Evolutionary conservation across 371 early-diverging fungal genomes (phyloP), one percentile per base, ranked within the genome.

Genomic region (Mucor saturninus): DNA sequence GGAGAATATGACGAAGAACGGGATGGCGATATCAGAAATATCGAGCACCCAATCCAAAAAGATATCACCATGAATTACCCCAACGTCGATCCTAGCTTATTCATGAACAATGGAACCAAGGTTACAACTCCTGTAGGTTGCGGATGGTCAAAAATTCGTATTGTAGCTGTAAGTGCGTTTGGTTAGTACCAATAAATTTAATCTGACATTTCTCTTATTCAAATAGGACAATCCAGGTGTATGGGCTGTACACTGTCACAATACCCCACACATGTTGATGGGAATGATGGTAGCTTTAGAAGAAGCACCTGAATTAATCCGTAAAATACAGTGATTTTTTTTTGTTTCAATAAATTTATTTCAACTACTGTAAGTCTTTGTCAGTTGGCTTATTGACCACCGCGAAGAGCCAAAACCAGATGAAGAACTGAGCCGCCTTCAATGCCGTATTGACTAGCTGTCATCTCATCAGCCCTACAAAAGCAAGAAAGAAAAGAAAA

Each of bases 351-450:
- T 54, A 4, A 38, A 38, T 39, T 26, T n/a, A 39, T 28, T 59
- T 29, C 6, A 32, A 49, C 31, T 45, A 39, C 28, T 53, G 29
- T n/a, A 35, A 21, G 15, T 49, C 30, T 56, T 30, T 13, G 5
- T 50, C 7, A 39, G 28, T 58, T 31, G 38, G n/a, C 21, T 59
- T 64, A 72, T 51, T 66, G 56, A 40, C 99, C 99, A 55, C 99
- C 99, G 77, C 99, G 94, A 58, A 99, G 89, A 31, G 99, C 97
- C 65, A 99, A 83, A 11, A 99, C 98, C 80, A 99, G 86, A 77
- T 99, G 99, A 48, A 99, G 84, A 14, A 97, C 95, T 11, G 91
- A 91, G 30, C 97, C 98, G 49, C 91, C 93, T 64, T 85, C 86
- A 65, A 98, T 90, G 61, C 82, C 83, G 75, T 92, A 95, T 21